phyloP scores from a whole-genome alignment of 148 eudicot species.

The Vaccinium vitisidaea region DNA sequence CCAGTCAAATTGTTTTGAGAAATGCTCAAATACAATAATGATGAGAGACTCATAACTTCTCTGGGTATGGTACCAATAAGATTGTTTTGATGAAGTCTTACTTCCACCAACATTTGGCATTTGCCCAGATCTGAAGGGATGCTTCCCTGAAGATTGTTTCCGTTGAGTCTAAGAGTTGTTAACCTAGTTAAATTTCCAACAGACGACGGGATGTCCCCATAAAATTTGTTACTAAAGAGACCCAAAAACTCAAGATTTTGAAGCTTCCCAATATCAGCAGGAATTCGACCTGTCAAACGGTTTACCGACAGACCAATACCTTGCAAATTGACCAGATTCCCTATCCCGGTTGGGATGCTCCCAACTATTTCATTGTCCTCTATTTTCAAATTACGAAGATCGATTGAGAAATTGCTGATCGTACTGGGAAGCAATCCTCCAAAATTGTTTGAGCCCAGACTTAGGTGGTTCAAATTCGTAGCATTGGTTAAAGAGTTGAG shows the following conservation, averaged over 20 bases:
- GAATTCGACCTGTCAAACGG: too few species aligned
- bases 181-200: neutral
- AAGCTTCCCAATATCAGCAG: conserved; percentile 2
- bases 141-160: neutral
- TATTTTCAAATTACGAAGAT: neutral
- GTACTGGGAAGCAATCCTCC: neutral
- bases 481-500: neutral
- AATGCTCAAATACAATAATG: neutral
- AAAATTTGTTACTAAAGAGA: neutral
- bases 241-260: neutral
- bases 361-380: neutral
- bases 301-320: neutral
- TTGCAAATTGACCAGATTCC: neutral
- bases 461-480: neutral
- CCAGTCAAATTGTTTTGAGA: neutral
- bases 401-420: conserved; percentile 15
- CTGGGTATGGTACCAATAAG: neutral
- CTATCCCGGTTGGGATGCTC: conserved; percentile 10
- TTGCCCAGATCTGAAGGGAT: neutral
- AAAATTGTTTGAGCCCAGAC: neutral
- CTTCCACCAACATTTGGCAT: neutral
- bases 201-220: neutral
- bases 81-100: neutral
- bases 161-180: neutral
- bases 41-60: neutral